Evolutionary conservation across 371 early-diverging fungal genomes (phyloP).

Genomic region (Mucor ambiguus): DNA sequence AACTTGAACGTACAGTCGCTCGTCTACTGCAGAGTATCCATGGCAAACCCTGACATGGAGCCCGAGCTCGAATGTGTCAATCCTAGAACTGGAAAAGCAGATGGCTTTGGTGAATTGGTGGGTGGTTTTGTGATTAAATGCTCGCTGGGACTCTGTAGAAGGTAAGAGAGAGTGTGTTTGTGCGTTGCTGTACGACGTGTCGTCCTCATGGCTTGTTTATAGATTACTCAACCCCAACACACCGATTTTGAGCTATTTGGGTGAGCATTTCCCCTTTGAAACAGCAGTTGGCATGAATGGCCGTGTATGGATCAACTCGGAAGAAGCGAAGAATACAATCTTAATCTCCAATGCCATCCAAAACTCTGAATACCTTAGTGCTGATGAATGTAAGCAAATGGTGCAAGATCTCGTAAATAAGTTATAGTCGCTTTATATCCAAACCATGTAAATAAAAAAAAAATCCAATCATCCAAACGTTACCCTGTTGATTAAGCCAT

Average conservation of each 20-base stretch:
- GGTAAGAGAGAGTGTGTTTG: slow-evolving; percentile 34
- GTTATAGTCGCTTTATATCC: slow-evolving; percentile 10
- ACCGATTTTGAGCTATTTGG: slow-evolving; percentile 68
- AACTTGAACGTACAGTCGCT: slow-evolving; percentile 69
- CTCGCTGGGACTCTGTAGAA: slow-evolving; percentile 76
- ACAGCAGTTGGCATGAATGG: slow-evolving; percentile 93
- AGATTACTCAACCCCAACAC: slow-evolving; percentile 76
- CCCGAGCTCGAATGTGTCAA: slow-evolving; percentile 93
- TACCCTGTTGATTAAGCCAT: too few relatives aligned
- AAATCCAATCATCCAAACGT: background rate
- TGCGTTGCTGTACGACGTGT: background rate
- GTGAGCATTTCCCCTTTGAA: slow-evolving; percentile 82
- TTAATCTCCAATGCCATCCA: slow-evolving; percentile 74
- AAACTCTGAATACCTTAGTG: slow-evolving; percentile 71
- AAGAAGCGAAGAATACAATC: slow-evolving; percentile 58
- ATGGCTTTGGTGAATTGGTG: slow-evolving; percentile 83
- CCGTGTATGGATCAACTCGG: slow-evolving; percentile 87
- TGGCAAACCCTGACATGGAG: slow-evolving; percentile 95
- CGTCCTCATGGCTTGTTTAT: background rate
- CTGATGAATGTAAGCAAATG: slow-evolving; percentile 65
- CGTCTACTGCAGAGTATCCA: slow-evolving; percentile 83
- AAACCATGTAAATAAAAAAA: background rate
- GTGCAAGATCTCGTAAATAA: slow-evolving; percentile 49
- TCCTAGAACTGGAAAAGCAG: slow-evolving; percentile 69
- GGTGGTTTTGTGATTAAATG: slow-evolving; percentile 71